phyloP scores from a whole-genome alignment of 495 filamentous ascomycete species.

The Lichenothelia convexa region DNA sequence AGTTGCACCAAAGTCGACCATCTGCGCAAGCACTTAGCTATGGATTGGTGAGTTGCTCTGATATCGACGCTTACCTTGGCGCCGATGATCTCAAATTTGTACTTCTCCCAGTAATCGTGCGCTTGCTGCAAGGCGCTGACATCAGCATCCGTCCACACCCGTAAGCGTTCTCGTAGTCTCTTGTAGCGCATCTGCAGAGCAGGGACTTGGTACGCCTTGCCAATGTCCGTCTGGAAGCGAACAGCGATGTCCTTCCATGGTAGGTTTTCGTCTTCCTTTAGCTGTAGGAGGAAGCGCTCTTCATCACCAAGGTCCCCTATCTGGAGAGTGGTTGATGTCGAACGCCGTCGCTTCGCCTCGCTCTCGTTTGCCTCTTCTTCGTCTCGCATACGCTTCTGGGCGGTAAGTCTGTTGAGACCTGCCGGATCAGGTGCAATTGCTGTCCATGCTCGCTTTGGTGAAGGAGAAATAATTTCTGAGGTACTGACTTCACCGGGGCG shows the following conservation, averaged over 20 bases:
- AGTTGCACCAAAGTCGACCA: slow-evolving; percentile 21
- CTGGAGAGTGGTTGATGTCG: slow-evolving; percentile 12
- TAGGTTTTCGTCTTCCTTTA: slow-evolving; percentile 46
- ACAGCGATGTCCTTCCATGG: slow-evolving; percentile 53
- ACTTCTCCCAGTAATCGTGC: slow-evolving; percentile 26
- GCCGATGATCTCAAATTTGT: slow-evolving; percentile 27
- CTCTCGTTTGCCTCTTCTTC: slow-evolving; percentile 12
- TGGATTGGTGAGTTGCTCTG: no score
- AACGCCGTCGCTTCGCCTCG: slow-evolving; percentile 14
- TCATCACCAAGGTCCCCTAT: slow-evolving; percentile 41
- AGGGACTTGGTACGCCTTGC: slow-evolving; percentile 48
- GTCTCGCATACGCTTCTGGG: slow-evolving; percentile 14
- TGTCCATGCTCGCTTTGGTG: slow-evolving; percentile 17
- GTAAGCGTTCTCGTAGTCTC: slow-evolving; percentile 42
- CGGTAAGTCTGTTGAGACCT: slow-evolving; percentile 6
- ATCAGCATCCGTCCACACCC: slow-evolving; percentile 50
- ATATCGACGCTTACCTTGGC: slow-evolving; percentile 16
- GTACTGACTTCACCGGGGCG: no score
- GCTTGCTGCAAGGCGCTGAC: slow-evolving; percentile 20
- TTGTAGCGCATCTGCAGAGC: slow-evolving; percentile 58
- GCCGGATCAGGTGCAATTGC: slow-evolving; percentile 18
- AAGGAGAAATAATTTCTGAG: slow-evolving; percentile 14
- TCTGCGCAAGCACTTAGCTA: slow-evolving; percentile 19
- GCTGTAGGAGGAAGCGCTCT: slow-evolving; percentile 45
- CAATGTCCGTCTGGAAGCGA: slow-evolving; percentile 40